Conservation (phyloP, 2,329 filamentous ascomycete species). For the Claviceps cyperi region DNA sequence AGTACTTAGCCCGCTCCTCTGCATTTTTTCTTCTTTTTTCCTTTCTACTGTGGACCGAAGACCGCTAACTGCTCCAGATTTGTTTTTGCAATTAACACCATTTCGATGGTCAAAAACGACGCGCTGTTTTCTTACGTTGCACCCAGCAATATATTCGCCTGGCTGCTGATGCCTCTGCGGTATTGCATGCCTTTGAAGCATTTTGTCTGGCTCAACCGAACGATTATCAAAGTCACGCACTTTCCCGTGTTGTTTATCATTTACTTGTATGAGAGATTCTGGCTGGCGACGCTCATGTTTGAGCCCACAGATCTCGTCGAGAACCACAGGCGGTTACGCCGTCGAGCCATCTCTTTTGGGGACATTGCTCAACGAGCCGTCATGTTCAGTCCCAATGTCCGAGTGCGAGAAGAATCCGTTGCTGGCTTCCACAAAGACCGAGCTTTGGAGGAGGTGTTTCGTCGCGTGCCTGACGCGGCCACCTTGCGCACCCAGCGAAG, state of each 20-base stretch:
- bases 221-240: slow-evolving; percentile 81
- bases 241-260: slow-evolving; percentile 78
- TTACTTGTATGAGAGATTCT: slow-evolving; percentile 70
- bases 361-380: slow-evolving; percentile 41
- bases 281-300: slow-evolving; percentile 62
- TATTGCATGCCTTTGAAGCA: slow-evolving; percentile 66
- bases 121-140: slow-evolving; percentile 88
- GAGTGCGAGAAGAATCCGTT: slow-evolving; percentile 73
- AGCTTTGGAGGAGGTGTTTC: slow-evolving; percentile 83
- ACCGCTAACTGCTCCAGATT: slow-evolving; percentile 34
- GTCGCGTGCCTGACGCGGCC: slow-evolving; percentile 51
- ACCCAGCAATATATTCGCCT: slow-evolving; percentile 81
- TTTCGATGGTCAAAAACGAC: slow-evolving; percentile 98
- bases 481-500: slow-evolving; percentile 44
- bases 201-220: slow-evolving; percentile 79
- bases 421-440: slow-evolving; percentile 80
- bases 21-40: neutral
- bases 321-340: slow-evolving; percentile 38
- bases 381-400: slow-evolving; percentile 58
- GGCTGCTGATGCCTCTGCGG: slow-evolving; percentile 71
- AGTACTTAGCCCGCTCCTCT: slow-evolving; percentile 11
- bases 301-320: slow-evolving; percentile 82
- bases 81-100: slow-evolving; percentile 89
- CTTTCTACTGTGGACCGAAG: neutral
- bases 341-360: slow-evolving; percentile 39